Evolutionary conservation across 495 filamentous ascomycete genomes (phyloP).

Genomic region (Daldinia grandis): DNA sequence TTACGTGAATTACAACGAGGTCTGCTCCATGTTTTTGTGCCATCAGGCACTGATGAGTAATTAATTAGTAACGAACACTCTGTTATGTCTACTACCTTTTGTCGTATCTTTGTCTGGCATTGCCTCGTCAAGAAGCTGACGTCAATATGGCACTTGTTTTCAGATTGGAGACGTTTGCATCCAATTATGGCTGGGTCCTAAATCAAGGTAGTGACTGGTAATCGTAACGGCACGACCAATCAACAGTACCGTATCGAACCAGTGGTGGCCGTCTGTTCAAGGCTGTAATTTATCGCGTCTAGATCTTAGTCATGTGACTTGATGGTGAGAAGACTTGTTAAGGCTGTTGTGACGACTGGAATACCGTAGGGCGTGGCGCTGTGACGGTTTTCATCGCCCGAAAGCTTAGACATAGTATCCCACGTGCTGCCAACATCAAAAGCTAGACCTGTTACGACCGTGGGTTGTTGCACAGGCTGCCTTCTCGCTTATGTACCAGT

Average conservation of each 20-base stretch:
- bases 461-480: conserved; percentile 15
- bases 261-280: conserved; percentile 7
- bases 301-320: conserved; percentile 33
- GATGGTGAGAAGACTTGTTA: conserved; percentile 4
- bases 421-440: conserved; percentile 1
- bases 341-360: background rate
- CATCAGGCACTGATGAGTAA: conserved; percentile 7
- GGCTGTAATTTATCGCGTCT: conserved; percentile 22
- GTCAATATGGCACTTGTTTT: conserved; percentile 14
- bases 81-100: background rate
- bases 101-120: background rate
- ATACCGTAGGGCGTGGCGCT: conserved; percentile 3
- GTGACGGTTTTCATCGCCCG: conserved; percentile 2
- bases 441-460: conserved; percentile 9
- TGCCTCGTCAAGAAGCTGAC: conserved; percentile 13
- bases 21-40: conserved; percentile 18
- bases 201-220: background rate
- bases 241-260: conserved; percentile 11
- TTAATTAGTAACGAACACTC: conserved; percentile 16
- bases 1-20: conserved; percentile 18
- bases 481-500: conserved; percentile 20
- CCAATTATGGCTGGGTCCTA: conserved; percentile 12
- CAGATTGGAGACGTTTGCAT: background rate
- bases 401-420: background rate
- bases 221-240: conserved; percentile 22